A percentile compares a stretch with the other conserved stretches of the same genome.
These are phyloP conservation scores for Rheum nobile DNA, from an alignment of 148 eudicot species.

Conservation along the genomic window DNA sequence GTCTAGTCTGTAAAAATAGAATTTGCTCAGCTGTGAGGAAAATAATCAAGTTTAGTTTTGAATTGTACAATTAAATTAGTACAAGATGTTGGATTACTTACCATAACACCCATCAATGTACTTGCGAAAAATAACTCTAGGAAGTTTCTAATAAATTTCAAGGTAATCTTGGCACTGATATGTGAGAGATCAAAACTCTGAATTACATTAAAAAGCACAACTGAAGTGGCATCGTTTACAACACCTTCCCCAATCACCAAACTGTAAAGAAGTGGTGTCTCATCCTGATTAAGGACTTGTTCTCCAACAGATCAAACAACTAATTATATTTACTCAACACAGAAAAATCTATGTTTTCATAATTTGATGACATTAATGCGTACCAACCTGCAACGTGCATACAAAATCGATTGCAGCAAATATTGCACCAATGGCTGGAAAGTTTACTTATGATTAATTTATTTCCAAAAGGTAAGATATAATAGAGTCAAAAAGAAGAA, in stretches of 20 bases:
- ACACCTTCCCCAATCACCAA: too few relatives aligned
- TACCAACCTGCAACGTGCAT: too few relatives aligned
- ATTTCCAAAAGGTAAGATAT: neutral
- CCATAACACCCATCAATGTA: too few relatives aligned
- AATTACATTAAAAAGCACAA: constrained; percentile 73
- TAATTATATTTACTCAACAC: neutral
- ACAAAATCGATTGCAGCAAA: constrained; percentile 87
- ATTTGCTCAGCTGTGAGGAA: neutral
- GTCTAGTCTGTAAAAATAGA: constrained; percentile 30
- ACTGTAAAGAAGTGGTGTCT: too few relatives aligned
- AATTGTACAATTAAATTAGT: too few relatives aligned
- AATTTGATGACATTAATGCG: neutral
- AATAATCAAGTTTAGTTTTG: neutral
- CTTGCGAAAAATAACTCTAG: too few relatives aligned
- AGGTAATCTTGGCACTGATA: constrained; percentile 21
- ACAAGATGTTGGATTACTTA: too few relatives aligned
- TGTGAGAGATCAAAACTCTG: constrained; percentile 47
- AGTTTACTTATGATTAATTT: neutral
- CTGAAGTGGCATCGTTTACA: too few relatives aligned
- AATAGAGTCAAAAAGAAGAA: too few relatives aligned
- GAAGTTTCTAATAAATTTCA: constrained; percentile 42
- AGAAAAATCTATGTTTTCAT: neutral
- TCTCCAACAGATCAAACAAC: constrained; percentile 10
- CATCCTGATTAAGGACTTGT: too few relatives aligned
- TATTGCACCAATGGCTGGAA: constrained; percentile 75